Percentiles rank a stretch among this genome's conserved stretches.
Evolutionary conservation across 1,139 yeast species (phyloP).

Genomic region (Blastobotrys ciferrii): DNA sequence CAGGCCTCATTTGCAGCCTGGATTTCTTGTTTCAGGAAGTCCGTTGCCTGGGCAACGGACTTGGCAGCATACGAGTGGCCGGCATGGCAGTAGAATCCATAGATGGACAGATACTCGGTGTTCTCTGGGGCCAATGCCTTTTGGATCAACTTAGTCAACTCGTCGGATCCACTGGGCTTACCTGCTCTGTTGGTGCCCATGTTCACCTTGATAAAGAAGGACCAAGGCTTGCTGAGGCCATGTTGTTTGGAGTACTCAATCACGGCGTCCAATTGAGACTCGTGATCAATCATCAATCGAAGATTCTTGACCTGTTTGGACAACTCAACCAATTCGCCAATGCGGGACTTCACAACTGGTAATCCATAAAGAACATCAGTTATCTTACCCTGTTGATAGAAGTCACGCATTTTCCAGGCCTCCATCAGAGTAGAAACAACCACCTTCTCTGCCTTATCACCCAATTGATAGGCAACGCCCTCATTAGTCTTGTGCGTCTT

Average conservation of each 20-base stretch:
- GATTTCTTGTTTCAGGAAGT: slow-evolving; percentile 53
- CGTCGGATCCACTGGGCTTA: slow-evolving; percentile 34
- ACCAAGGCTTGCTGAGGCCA: slow-evolving; percentile 39
- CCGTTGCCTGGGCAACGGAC: slow-evolving; percentile 48
- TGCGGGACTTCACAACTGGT: slow-evolving; percentile 54
- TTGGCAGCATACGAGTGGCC: slow-evolving; percentile 67
- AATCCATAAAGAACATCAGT: slow-evolving; percentile 65
- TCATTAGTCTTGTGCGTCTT: slow-evolving; percentile 68
- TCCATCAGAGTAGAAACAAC: slow-evolving; percentile 74
- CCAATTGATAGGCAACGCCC: slow-evolving; percentile 44
- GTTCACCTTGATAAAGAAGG: slow-evolving; percentile 46
- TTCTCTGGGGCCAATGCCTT: slow-evolving; percentile 23
- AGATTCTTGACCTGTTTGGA: slow-evolving; percentile 22
- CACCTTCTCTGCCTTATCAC: slow-evolving; percentile 45
- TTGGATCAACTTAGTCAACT: slow-evolving; percentile 32
- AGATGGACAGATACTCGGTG: slow-evolving; percentile 33
- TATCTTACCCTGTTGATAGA: slow-evolving; percentile 45
- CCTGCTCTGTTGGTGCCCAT: slow-evolving; percentile 52
- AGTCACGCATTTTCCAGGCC: slow-evolving; percentile 55
- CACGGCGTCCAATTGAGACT: slow-evolving; percentile 53
- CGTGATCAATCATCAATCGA: slow-evolving; percentile 61
- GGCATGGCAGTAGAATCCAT: slow-evolving; percentile 77
- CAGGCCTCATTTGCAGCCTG: slow-evolving; percentile 57
- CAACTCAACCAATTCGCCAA: slow-evolving; percentile 51
- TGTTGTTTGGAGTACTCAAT: slow-evolving; percentile 40